Conservation (phyloP, 2,329 filamentous ascomycete genomes). For the Exutisphaerella laricina region DNA sequence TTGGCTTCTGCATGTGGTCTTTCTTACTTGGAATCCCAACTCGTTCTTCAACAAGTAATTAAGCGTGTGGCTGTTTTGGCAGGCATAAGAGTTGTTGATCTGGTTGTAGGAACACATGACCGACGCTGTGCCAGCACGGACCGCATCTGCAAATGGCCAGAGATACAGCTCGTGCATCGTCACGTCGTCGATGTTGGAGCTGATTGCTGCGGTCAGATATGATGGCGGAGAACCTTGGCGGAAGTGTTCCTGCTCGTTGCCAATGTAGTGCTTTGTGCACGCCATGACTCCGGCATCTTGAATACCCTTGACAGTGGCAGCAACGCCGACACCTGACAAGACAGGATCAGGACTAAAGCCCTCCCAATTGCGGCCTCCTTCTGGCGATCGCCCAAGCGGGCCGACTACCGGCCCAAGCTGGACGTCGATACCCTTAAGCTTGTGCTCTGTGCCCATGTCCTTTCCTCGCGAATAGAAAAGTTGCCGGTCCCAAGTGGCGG, state of each 20-base stretch:
- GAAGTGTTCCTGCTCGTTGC: slow-evolving; percentile 67
- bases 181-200: slow-evolving; percentile 58
- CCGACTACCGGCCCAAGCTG: slow-evolving; percentile 73
- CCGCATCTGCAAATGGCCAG: slow-evolving; percentile 47
- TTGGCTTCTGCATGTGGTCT: too few relatives aligned
- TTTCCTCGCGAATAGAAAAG: slow-evolving; percentile 64
- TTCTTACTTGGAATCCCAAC: slow-evolving; percentile 59
- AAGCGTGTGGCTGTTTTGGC: slow-evolving; percentile 70
- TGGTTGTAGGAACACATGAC: slow-evolving; percentile 65
- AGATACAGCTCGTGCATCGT: slow-evolving; percentile 46
- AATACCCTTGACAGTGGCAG: slow-evolving; percentile 70
- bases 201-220: slow-evolving; percentile 57
- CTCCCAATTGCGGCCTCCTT: slow-evolving; percentile 68
- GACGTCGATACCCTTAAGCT: slow-evolving; percentile 68
- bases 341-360: slow-evolving; percentile 67
- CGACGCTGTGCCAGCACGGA: slow-evolving; percentile 45
- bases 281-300: slow-evolving; percentile 78
- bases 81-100: slow-evolving; percentile 67
- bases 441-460: slow-evolving; percentile 70
- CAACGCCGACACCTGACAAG: slow-evolving; percentile 65
- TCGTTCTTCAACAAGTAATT: slow-evolving; percentile 71
- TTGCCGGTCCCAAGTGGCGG: slow-evolving; percentile 72
- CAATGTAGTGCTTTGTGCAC: slow-evolving; percentile 69
- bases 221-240: slow-evolving; percentile 46
- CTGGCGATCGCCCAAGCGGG: slow-evolving; percentile 62